Conservation (phyloP, 2,329 filamentous ascomycete species). For the Waltergamsia citrina region DNA sequence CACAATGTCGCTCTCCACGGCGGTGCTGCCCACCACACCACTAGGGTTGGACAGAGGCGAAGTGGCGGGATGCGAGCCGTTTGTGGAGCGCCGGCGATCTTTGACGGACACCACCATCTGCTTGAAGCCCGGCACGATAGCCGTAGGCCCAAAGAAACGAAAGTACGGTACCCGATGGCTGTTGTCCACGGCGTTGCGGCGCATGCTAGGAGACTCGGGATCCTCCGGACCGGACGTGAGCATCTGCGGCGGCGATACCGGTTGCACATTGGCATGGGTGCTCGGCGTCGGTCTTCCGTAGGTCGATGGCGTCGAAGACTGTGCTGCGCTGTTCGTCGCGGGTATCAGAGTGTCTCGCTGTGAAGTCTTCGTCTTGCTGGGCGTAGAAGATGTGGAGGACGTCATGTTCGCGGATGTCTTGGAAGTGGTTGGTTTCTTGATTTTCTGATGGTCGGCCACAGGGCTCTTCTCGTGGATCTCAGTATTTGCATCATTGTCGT, state of each 20-base stretch:
- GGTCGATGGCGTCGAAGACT: neutral
- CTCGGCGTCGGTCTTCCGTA: neutral
- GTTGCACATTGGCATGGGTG: neutral
- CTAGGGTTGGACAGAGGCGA: constrained; percentile 35
- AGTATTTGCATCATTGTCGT: constrained; percentile 22
- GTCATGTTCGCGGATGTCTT: neutral
- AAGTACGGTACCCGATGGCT: constrained; percentile 75
- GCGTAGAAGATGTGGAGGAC: neutral
- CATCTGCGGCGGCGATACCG: neutral
- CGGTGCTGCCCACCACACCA: constrained; percentile 27
- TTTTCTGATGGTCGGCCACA: neutral
- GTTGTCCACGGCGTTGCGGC: constrained; percentile 24
- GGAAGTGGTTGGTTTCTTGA: neutral
- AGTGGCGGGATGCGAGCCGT: constrained; percentile 40
- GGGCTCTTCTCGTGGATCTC: too few relatives aligned
- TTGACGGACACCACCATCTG: constrained; percentile 80
- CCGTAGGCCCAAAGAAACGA: constrained; percentile 81
- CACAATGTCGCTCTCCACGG: constrained; percentile 30
- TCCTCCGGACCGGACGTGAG: constrained; percentile 2
- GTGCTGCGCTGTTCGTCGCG: neutral
- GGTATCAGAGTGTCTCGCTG: neutral
- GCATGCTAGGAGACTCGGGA: constrained; percentile 29
- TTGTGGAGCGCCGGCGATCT: constrained; percentile 51
- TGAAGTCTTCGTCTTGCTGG: neutral
- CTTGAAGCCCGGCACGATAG: constrained; percentile 85